Percentiles rank a stretch among this genome's conserved stretches.
phyloP scores from a whole-genome alignment of 768 basidiomycete genomes.

The Chalciporus piperatus region DNA sequence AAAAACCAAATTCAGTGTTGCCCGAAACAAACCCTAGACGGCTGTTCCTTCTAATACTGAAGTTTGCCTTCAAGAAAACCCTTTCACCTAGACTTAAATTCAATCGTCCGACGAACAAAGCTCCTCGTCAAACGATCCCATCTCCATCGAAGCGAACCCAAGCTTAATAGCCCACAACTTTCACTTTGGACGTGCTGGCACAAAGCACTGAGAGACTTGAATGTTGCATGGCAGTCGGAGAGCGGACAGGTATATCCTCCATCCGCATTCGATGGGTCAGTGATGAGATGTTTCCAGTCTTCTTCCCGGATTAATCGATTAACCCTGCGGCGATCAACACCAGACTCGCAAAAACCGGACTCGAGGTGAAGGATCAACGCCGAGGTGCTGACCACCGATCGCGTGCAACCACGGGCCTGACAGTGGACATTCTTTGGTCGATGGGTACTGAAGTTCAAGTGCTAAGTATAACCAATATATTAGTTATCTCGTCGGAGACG shows the following conservation, averaged over 20 bases:
- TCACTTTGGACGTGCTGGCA: constrained; percentile 67
- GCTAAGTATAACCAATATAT: constrained; percentile 29
- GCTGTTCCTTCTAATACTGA: constrained; percentile 1
- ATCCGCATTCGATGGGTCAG: constrained; percentile 52
- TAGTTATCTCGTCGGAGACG: background rate
- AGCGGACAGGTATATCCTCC: constrained; percentile 56
- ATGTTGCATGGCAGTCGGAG: constrained; percentile 40
- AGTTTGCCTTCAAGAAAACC: constrained; percentile 4
- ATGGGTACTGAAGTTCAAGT: constrained; percentile 55
- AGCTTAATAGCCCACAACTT: constrained; percentile 51
- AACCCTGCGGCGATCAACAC: constrained; percentile 39
- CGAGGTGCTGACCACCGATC: constrained; percentile 49
- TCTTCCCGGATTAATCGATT: constrained; percentile 35
- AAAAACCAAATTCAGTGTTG: too few relatives aligned
- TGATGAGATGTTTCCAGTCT: constrained; percentile 51
- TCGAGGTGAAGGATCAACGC: constrained; percentile 65
- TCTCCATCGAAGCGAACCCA: constrained; percentile 38
- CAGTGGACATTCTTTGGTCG: constrained; percentile 36
- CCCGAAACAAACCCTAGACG: too few relatives aligned
- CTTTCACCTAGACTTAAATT: background rate
- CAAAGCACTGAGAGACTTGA: constrained; percentile 54
- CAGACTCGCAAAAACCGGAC: constrained; percentile 52
- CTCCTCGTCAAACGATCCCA: constrained; percentile 34
- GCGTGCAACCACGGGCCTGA: constrained; percentile 41
- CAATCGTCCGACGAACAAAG: constrained; percentile 11